Evolutionary conservation across 805 yeast genomes (phyloP).

Genomic region (Jamesozyma lodderae): DNA sequence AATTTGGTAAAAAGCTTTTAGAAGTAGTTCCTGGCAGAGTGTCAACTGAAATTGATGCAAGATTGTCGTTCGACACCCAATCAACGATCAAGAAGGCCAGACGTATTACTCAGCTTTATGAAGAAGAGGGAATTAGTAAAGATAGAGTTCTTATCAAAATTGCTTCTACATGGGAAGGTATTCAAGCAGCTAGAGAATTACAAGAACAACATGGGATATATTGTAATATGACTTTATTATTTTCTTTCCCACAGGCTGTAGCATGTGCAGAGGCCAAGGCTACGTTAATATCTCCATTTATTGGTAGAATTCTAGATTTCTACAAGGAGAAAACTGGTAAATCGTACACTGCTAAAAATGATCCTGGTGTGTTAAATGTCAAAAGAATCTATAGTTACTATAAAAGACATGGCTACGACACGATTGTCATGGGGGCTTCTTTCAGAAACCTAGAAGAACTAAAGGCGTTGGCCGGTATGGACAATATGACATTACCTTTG

Average conservation of each 20-base stretch:
- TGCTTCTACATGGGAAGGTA: constrained; percentile 98
- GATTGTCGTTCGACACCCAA: constrained; percentile 88
- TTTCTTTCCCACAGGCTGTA: constrained; percentile 93
- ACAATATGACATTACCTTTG: constrained; percentile 90
- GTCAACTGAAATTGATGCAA: constrained; percentile 96
- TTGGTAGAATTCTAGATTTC: constrained; percentile 98
- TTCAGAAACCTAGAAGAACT: constrained; percentile 95
- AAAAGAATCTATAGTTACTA: constrained; percentile 86
- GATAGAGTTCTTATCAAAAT: constrained; percentile 89
- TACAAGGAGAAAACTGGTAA: constrained; percentile 88
- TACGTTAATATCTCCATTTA: constrained; percentile 94
- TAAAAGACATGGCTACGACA: constrained; percentile 90
- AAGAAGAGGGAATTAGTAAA: constrained; percentile 72
- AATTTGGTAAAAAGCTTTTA: constrained; percentile 87
- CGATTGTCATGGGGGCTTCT: constrained; percentile 99
- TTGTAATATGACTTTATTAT: constrained; percentile 87
- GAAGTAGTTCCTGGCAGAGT: constrained; percentile 97
- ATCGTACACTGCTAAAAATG: constrained; percentile 61
- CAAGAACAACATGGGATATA: constrained; percentile 84
- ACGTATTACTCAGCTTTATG: constrained; percentile 76
- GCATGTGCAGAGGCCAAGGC: constrained; percentile 96
- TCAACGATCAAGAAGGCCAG: constrained; percentile 89
- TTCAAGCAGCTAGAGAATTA: constrained; percentile 92
- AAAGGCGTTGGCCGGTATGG: constrained; percentile 92
- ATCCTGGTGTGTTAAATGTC: constrained; percentile 93